A percentile compares a stretch with the other conserved stretches of the same genome.
Conservation (phyloP, 208 protist species). For the Naegleria fowleri region DNA sequence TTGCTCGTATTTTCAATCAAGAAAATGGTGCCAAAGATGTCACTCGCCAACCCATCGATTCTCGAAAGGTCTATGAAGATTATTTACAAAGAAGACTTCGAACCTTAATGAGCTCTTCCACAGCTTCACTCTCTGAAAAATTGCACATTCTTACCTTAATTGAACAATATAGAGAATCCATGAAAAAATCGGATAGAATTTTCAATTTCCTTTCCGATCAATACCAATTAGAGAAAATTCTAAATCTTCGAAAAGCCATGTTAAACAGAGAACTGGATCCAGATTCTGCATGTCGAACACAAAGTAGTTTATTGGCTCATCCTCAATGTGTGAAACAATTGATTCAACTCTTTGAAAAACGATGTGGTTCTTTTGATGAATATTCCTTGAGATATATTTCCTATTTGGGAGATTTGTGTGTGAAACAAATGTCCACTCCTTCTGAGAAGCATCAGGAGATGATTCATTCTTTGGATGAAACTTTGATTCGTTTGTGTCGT, state of each 20-base stretch:
- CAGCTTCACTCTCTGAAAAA: no score
- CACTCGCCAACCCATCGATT: background rate
- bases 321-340: background rate
- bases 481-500: no score
- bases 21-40: no score
- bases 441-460: no score
- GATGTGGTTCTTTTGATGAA: background rate
- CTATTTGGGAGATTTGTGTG: background rate
- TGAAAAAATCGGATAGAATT: background rate
- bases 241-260: background rate
- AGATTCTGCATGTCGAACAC: no score
- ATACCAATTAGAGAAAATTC: background rate
- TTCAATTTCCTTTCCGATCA: background rate
- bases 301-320: background rate
- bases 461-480: no score
- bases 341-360: background rate
- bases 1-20: no score
- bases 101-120: background rate
- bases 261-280: no score
- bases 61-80: background rate
- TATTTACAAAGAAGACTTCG: background rate
- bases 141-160: background rate
- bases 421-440: no score
- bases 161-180: background rate
- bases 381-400: background rate